A percentile compares a stretch with the other conserved stretches of the same genome.
These are phyloP conservation scores for Xylariaceae sp. DNA, from an alignment of 2,329 filamentous ascomycete genomes.

Conservation along the genomic window DNA sequence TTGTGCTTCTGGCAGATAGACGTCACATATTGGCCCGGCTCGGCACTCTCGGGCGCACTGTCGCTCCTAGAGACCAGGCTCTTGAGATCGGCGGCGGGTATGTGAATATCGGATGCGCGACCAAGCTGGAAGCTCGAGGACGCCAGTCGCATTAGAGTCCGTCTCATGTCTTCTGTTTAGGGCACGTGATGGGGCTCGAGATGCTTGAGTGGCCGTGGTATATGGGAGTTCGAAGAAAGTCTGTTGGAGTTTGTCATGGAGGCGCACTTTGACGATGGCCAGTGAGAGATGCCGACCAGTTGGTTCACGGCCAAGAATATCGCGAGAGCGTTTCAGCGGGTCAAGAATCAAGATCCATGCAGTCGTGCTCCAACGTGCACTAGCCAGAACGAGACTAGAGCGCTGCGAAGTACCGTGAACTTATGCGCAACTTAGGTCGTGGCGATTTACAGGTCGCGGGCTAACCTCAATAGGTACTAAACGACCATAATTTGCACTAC, in stretches of 20 bases:
- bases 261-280: no score
- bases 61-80: background rate
- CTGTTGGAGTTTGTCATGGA: background rate
- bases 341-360: no score
- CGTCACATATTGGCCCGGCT: constrained; percentile 19
- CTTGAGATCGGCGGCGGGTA: background rate
- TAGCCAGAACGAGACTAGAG: no score
- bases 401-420: no score
- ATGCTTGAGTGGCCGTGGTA: background rate
- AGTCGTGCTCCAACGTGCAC: no score
- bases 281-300: no score
- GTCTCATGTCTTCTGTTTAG: constrained; percentile 21
- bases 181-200: background rate
- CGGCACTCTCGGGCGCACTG: background rate
- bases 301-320: no score
- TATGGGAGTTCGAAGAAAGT: background rate
- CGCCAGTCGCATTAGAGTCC: constrained; percentile 13
- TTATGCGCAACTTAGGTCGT: no score
- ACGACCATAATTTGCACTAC: no score
- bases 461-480: no score
- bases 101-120: background rate
- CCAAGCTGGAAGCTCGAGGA: background rate
- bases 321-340: no score
- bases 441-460: no score
- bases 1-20: constrained; percentile 39